Percentiles rank a stretch among this genome's conserved stretches.
phyloP scores from a whole-genome alignment of 345 rosid species.

The Populus nigra region DNA sequence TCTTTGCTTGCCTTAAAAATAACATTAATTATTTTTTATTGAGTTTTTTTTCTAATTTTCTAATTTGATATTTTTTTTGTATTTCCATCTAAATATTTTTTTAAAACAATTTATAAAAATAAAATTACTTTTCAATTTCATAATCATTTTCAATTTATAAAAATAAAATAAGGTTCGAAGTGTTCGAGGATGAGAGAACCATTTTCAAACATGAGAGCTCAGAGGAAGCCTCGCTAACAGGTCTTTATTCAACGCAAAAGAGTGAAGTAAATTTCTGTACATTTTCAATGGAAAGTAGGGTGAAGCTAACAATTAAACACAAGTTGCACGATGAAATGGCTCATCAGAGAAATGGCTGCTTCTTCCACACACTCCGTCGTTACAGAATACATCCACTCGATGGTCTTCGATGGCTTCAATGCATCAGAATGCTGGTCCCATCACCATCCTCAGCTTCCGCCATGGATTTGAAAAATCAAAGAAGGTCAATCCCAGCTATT shows the following conservation, averaged over 20 bases:
- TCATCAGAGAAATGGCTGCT: not conserved
- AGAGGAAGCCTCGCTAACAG: not conserved
- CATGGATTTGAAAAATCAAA: not conserved
- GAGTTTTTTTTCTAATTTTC: too few species aligned
- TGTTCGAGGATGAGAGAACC: too few species aligned
- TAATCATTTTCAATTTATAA: too few species aligned
- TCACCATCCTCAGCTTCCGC: not conserved
- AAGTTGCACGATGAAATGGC: not conserved
- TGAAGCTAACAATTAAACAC: not conserved
- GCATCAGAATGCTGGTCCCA: not conserved
- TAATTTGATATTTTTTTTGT: too few species aligned
- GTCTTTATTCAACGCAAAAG: not conserved
- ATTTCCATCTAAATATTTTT: too few species aligned
- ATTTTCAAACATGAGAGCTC: not conserved
- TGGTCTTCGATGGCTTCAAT: not conserved
- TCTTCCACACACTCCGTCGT: not conserved
- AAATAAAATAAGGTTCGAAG: too few species aligned
- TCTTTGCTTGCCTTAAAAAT: too few species aligned
- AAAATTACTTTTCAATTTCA: too few species aligned
- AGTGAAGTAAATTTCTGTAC: not conserved
- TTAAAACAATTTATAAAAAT: too few species aligned
- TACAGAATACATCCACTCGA: not conserved
- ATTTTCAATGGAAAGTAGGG: not conserved
- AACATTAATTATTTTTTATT: too few species aligned
- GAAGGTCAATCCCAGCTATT: not conserved